These are phyloP conservation scores for Amylocarpus encephaloides DNA, from an alignment of 2,329 filamentous ascomycete species.

Conservation along the genomic window DNA sequence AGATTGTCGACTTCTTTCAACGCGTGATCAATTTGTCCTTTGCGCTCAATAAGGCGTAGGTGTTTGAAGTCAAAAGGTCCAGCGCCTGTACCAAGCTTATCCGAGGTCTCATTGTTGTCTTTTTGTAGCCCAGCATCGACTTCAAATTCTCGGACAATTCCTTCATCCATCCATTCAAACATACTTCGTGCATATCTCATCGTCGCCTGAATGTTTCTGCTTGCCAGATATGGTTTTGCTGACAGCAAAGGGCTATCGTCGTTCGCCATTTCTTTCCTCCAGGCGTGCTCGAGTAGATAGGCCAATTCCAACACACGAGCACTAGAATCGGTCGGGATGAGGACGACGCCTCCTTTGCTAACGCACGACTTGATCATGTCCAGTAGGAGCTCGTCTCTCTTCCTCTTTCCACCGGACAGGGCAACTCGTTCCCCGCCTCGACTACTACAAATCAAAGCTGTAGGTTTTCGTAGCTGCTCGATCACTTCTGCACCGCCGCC, in stretches of 20 bases:
- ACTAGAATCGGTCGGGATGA: slow-evolving; percentile 92
- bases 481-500: slow-evolving; percentile 83
- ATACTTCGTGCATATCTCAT: slow-evolving; percentile 90
- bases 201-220: slow-evolving; percentile 78
- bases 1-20: slow-evolving; percentile 39
- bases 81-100: slow-evolving; percentile 43
- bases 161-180: slow-evolving; percentile 99
- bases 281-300: slow-evolving; percentile 87
- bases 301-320: slow-evolving; percentile 89
- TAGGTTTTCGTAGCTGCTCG: slow-evolving; percentile 87
- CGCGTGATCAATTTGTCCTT: slow-evolving; percentile 70
- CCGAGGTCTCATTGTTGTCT: slow-evolving; percentile 39
- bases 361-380: slow-evolving; percentile 76
- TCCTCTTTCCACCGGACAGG: slow-evolving; percentile 66
- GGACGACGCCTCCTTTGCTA: slow-evolving; percentile 75
- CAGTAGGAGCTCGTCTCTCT: slow-evolving; percentile 78
- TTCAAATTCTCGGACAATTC: slow-evolving; percentile 87
- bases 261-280: slow-evolving; percentile 59
- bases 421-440: slow-evolving; percentile 67
- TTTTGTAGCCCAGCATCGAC: slow-evolving; percentile 44
- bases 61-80: slow-evolving; percentile 89
- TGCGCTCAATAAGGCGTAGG: slow-evolving; percentile 75
- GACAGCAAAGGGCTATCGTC: slow-evolving; percentile 46
- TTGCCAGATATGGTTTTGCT: slow-evolving; percentile 71
- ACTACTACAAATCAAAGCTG: slow-evolving; percentile 87